Evolutionary conservation across 208 protist genomes (phyloP).

Genomic region (Leishmania gerbilli): DNA sequence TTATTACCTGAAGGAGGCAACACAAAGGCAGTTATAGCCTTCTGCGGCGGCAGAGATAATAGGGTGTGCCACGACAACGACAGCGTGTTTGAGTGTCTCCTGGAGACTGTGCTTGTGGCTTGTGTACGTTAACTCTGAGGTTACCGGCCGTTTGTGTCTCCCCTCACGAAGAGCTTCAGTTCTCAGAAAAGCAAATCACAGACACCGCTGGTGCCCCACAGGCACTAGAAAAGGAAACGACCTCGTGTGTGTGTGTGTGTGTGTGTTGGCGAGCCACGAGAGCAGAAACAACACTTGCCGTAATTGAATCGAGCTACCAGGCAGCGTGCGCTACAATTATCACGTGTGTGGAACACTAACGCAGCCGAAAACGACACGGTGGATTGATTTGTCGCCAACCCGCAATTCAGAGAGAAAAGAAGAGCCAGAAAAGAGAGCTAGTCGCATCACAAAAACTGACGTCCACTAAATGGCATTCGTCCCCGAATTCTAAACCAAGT

Average conservation of each 20-base stretch:
- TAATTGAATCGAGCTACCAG: too few relatives aligned
- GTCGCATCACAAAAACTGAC: neutral
- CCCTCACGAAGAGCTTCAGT: neutral
- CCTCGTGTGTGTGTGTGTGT: neutral
- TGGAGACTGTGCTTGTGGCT: neutral
- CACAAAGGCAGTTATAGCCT: neutral
- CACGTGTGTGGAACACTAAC: neutral
- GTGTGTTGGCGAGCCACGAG: neutral
- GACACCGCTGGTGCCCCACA: neutral
- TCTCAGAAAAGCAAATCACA: neutral
- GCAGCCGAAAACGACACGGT: neutral
- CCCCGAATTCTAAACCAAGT: neutral
- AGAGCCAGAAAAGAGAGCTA: neutral
- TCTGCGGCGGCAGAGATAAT: neutral
- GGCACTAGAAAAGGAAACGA: neutral
- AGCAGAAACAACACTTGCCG: neutral
- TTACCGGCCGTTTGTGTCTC: neutral
- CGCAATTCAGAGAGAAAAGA: neutral
- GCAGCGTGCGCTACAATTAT: neutral
- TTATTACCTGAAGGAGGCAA: slow-evolving; percentile 6
- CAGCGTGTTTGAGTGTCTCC: neutral
- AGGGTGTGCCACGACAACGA: too few relatives aligned
- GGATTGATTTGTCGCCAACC: neutral
- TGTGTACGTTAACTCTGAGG: neutral
- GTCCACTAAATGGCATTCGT: neutral